Evolutionary conservation across 768 basidiomycete genomes (phyloP).

Genomic region (Epithele typhae): DNA sequence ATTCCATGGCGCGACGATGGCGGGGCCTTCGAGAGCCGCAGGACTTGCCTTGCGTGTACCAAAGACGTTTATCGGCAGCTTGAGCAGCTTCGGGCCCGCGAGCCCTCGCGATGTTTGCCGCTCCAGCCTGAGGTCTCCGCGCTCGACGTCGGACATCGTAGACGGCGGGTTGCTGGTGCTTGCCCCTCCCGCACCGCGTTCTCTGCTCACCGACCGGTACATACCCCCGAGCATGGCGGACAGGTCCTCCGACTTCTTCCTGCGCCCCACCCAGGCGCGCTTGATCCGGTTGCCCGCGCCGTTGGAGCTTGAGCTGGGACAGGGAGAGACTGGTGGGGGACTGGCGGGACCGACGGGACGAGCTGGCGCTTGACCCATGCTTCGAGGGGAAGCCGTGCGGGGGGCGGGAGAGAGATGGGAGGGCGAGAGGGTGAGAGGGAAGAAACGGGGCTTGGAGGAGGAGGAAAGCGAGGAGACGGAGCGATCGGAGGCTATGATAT

Average conservation of each 20-base stretch:
- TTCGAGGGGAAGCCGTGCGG: constrained; percentile 22
- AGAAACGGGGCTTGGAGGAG: constrained; percentile 23
- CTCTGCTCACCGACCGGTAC: constrained; percentile 16
- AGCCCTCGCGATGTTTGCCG: constrained; percentile 33
- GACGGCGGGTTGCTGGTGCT: constrained; percentile 7
- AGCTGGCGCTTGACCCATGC: constrained; percentile 38
- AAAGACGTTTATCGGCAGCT: constrained; percentile 36
- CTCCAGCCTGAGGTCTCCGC: constrained; percentile 10
- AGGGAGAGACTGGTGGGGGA: constrained; percentile 20
- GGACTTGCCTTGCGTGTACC: constrained; percentile 29
- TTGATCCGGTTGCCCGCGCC: constrained; percentile 49
- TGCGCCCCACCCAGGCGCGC: constrained; percentile 52
- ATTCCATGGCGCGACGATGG: constrained; percentile 8
- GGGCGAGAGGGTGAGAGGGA: constrained; percentile 25
- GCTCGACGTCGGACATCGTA: constrained; percentile 11
- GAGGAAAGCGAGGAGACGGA: constrained; percentile 30
- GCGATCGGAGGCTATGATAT: constrained; percentile 41
- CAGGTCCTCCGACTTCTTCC: constrained; percentile 54
- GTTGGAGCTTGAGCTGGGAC: constrained; percentile 32
- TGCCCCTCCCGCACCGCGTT: constrained; percentile 8
- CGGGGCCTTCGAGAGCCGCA: constrained; percentile 2
- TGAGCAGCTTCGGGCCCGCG: constrained; percentile 15
- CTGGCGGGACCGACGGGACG: constrained; percentile 18
- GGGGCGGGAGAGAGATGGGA: constrained; percentile 22
- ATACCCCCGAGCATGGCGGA: constrained; percentile 21